Evolutionary conservation across 192 early-diverging fungal species (phyloP).

Genomic region (Coemansia guatemalensis): DNA sequence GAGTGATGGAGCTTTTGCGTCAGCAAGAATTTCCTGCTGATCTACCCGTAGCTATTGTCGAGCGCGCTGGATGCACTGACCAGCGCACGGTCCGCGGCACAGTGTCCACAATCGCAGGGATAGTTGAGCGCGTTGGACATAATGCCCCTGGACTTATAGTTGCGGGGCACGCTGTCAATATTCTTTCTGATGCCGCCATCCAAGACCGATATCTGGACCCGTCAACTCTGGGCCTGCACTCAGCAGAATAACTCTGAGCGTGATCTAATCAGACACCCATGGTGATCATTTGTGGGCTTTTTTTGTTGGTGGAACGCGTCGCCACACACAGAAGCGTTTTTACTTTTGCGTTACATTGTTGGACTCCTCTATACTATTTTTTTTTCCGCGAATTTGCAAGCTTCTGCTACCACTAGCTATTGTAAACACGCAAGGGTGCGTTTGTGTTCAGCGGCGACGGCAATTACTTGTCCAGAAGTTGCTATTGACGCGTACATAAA

Average conservation of each 20-base stretch:
- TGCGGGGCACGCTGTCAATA: conserved; percentile 67
- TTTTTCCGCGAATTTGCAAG: neutral
- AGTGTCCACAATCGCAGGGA: conserved; percentile 60
- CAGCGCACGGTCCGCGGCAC: conserved; percentile 71
- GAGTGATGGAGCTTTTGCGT: conserved; percentile 62
- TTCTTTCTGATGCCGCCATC: conserved; percentile 44
- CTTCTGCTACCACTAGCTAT: neutral
- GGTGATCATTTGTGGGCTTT: neutral
- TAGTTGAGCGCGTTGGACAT: conserved; percentile 63
- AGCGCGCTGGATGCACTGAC: conserved; percentile 75
- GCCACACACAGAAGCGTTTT: neutral
- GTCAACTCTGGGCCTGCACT: conserved; percentile 41
- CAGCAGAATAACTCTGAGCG: conserved; percentile 19
- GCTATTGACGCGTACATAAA: neutral
- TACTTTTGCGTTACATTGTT: neutral
- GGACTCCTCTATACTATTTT: neutral
- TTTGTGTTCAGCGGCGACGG: neutral
- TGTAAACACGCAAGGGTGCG: neutral
- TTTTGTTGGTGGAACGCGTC: conserved; percentile 9
- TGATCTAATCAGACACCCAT: conserved; percentile 7
- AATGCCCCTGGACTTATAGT: conserved; percentile 79
- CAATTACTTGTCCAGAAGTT: neutral
- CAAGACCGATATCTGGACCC: conserved; percentile 46
- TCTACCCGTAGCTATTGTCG: conserved; percentile 76
- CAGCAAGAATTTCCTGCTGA: conserved; percentile 62